phyloP scores from a whole-genome alignment of 352 stramenopile genomes.

The Pythium guiyangense region DNA sequence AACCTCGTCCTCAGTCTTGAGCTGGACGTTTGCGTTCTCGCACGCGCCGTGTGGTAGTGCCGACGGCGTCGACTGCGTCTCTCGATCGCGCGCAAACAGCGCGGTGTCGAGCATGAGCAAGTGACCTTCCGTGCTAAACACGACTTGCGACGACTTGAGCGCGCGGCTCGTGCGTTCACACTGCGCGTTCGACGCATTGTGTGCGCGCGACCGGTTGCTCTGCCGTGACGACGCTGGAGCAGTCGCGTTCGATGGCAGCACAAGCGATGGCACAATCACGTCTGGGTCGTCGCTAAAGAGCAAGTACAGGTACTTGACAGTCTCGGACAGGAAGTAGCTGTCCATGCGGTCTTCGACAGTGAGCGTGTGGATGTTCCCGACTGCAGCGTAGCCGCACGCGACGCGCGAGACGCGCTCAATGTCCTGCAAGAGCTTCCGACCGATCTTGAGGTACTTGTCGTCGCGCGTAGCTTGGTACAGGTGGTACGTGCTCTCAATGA shows the following conservation, averaged over 20 bases:
- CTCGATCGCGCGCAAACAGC: conserved; percentile 34
- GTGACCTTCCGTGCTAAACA: conserved; percentile 85
- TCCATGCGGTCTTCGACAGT: conserved; percentile 97
- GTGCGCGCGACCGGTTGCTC: neutral
- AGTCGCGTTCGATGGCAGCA: neutral
- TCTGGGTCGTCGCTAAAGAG: conserved; percentile 94
- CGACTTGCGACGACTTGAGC: conserved; percentile 62
- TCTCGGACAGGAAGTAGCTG: conserved; percentile 98
- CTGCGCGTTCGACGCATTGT: neutral
- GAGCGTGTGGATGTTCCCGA: conserved; percentile 88
- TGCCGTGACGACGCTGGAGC: neutral
- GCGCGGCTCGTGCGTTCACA: conserved; percentile 15
- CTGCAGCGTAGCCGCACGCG: conserved; percentile 91
- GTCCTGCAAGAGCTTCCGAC: conserved; percentile 81
- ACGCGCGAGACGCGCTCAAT: conserved; percentile 86
- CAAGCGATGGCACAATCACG: conserved; percentile 54
- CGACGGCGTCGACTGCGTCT: neutral
- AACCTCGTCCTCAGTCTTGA: neutral
- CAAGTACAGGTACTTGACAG: conserved; percentile 98
- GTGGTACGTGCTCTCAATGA: conserved; percentile 97
- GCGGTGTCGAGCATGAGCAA: conserved; percentile 57
- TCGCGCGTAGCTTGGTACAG: conserved; percentile 89
- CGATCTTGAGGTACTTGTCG: conserved; percentile 89
- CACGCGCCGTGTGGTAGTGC: conserved; percentile 22
- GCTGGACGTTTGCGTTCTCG: conserved; percentile 48